Evolutionary conservation across 2,329 filamentous ascomycete species (phyloP), one percentile per base, ranked within the genome.

Genomic region (Aspergillus pseudonomiae): DNA sequence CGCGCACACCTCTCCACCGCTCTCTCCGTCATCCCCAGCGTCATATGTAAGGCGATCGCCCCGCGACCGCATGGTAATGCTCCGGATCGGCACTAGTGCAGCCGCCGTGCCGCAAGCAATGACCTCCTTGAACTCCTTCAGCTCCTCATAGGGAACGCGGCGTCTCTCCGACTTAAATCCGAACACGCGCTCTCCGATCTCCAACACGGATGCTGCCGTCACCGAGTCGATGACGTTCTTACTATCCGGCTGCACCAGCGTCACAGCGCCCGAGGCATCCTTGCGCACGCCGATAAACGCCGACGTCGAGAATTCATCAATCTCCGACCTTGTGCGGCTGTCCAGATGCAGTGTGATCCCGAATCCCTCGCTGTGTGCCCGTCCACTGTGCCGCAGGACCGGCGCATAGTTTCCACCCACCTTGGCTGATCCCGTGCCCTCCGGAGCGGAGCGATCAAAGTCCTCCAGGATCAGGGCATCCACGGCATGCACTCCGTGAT

Each of bases 341-440:
- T 98, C 95, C 60, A 98, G 82, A 77, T 98, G 94, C 73, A 98
- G 83, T 2, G 94, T 98, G 74, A 98, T 98, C n/a, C 92, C 94
- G 74, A 87, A 98, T 36, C 94, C 94, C 64, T 92, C 86, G 21
- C 83, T 81, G 63, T 90, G 83, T 1, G 95, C 94, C 73, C 86
- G 89, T 71, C 96, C 93, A 74, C 92, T 96, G 85, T 92, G 93
- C 61, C 91, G 85, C 73, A 98, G 80, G 6, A 98, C 94, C 3
- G 94, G 94, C 11, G 94, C 94, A 75, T 98, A 98, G 81, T 98
- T 98, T 16, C 94, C 95, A 30, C 95, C 94, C 3, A 98, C 86
- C 81, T 98, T 98, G n/a, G 93, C 94, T 66, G 88, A 89, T 0
- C 94, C 94, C 0, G 92, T 96, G 0, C 94, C 94, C 71, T 93